Evolutionary conservation across 352 stramenopile genomes (phyloP), one percentile per base, ranked within the genome.

Genomic region (Thalassiosira mediterranea): DNA sequence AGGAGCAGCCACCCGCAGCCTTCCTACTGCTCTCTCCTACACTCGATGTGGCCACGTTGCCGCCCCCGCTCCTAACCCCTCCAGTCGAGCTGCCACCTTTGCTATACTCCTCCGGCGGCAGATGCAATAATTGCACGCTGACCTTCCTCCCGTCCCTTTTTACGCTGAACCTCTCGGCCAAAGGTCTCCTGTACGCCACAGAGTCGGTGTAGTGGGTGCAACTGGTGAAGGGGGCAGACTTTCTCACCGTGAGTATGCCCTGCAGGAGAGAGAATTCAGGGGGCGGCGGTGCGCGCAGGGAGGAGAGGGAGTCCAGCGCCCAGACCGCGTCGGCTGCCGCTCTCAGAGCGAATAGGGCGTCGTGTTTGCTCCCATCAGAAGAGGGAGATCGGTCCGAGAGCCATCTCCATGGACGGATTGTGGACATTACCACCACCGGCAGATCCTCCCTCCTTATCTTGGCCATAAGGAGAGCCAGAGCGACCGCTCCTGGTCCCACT

Each of bases 101-200:
- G 21, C 66, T 75, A 59, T 84, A 89, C 28, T 91, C 87, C 65
- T 91, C 83, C 4, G 87, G 87, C 37, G 87, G 87, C 28, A 93
- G 82, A 70, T 93, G 84, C 10, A 93, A 59, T 25, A 93, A 62
- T 46, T 79, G 60, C 60, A 91, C 79, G 17, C 87, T 82, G 0
- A 92, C 21, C 60, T 93, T 93, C 13, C 87, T 78, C 48, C 82
- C 67, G 77, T 93, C 87, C 19, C 87, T 72, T 38, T 89, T 91
- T 17, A 93, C 58, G 23, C 87, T 84, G 62, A 87, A 93, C 13
- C 88, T 59, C 32, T 81, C 71, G 13, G 87, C 76, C 38, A 70
- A 48, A 15, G 80, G 80, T 40, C 78, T 71, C 38, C 86, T 88
- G 38, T 34, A 73, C 3, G 40, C 61, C 1, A 81, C 80, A 19